These are phyloP conservation scores for Syzygium malaccense DNA, from an alignment of 441 rosid species.

Conservation along the genomic window DNA sequence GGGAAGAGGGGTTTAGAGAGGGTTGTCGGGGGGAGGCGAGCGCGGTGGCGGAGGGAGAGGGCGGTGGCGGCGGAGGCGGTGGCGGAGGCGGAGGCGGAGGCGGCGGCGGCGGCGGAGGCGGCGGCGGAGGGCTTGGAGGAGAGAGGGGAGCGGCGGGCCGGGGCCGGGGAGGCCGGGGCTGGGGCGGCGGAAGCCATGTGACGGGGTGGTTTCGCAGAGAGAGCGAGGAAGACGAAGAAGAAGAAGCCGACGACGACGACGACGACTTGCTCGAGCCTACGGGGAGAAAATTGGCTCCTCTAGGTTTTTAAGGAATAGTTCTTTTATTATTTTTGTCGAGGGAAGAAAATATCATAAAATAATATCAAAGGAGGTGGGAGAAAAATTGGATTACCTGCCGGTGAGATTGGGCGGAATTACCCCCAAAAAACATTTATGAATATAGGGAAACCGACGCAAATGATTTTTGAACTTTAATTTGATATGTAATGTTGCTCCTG, in stretches of 20 bases:
- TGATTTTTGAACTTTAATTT: too few species aligned
- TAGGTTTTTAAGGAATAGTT: background rate
- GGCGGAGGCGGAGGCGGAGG: background rate
- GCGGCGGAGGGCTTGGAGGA: background rate
- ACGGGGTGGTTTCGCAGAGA: background rate
- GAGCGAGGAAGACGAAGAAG: background rate
- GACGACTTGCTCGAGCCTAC: background rate
- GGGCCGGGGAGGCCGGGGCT: background rate
- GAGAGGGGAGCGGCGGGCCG: background rate
- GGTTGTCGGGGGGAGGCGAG: background rate
- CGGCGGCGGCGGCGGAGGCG: background rate
- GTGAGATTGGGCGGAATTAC: background rate
- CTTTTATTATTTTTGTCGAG: background rate
- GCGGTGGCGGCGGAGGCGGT: background rate
- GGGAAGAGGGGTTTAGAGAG: conserved; percentile 11
- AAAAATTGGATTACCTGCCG: background rate
- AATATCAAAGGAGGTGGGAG: background rate
- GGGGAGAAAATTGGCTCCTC: background rate
- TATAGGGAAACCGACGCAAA: too few species aligned
- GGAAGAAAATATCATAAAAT: background rate
- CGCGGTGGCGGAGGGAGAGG: background rate
- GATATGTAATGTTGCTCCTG: too few species aligned
- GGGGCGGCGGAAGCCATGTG: conserved; percentile 3
- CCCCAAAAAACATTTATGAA: background rate
- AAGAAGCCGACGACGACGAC: accelerated